phyloP scores from a whole-genome alignment of 2,329 filamentous ascomycete species.

The Sclerotiophoma versabilis region DNA sequence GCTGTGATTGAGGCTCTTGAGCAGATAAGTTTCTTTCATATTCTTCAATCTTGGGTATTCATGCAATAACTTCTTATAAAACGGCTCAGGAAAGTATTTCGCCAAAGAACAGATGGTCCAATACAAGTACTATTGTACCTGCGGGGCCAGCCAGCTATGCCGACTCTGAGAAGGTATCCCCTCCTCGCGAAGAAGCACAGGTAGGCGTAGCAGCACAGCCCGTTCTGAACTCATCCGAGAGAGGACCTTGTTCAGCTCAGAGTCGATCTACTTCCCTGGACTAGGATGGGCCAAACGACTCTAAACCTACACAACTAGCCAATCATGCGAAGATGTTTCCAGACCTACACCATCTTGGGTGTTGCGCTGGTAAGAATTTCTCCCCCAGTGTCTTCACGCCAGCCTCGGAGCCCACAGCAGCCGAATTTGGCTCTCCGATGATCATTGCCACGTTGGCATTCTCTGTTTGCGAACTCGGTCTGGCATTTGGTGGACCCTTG shows the following conservation, averaged over 20 bases:
- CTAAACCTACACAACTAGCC: conserved; percentile 26
- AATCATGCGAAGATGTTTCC: conserved; percentile 17
- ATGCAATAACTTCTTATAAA: not conserved
- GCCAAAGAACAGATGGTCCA: conserved; percentile 1
- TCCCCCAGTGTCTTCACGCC: conserved; percentile 21
- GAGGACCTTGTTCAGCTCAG: not conserved
- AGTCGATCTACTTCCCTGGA: conserved; percentile 13
- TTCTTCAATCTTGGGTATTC: not conserved
- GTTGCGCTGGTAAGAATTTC: conserved; percentile 21
- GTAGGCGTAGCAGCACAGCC: not conserved
- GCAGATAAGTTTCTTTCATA: not conserved
- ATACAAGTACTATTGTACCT: conserved; percentile 11
- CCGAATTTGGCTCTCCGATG: conserved; percentile 26
- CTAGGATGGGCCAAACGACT: conserved; percentile 19
- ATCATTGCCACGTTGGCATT: conserved; percentile 30
- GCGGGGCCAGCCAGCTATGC: conserved; percentile 14
- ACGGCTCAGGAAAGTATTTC: not conserved
- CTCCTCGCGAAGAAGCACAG: not conserved
- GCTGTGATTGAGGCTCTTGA: too few relatives aligned
- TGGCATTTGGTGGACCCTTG: conserved; percentile 72
- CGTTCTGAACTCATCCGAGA: too few relatives aligned
- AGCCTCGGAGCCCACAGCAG: conserved; percentile 12
- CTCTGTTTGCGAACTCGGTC: conserved; percentile 33
- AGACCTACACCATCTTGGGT: conserved; percentile 19
- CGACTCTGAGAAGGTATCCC: not conserved